Evolutionary conservation across 2,329 filamentous ascomycete genomes (phyloP), one percentile per base, ranked within the genome.

Genomic region (Waltergamsia citrina): DNA sequence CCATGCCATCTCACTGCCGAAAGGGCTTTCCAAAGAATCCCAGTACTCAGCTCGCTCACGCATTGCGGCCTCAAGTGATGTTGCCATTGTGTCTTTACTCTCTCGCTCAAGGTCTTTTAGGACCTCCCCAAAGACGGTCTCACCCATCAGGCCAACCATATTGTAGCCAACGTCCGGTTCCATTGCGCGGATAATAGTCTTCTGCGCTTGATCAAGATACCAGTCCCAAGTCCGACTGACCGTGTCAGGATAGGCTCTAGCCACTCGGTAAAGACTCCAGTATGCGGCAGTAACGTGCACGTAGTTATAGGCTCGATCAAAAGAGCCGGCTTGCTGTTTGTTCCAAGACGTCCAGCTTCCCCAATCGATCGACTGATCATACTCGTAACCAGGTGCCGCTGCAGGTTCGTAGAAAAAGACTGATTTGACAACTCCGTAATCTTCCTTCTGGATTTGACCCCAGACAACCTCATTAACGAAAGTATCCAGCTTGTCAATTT

Each of bases 1-100:
- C 74, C 74, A 78, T 0, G 71, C 65, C 69, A 74, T 72, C 46
- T 78, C 74, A 33, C 69, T 74, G 1, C 71, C 73, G 39, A 66
- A 78, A 0, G 74, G 74, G 5, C 70, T 65, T 7, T 59, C 57
- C 33, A 67, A 51, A 0, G 52, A 53, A n/a, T 67, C 49, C 73
- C 74, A 78, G 1, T 52, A 44, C 4, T 57, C 40, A 2, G 71
- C 68, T 1, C 73, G 61, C 4, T 48, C 49, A 11, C 55, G 58
- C 71, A 78, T 75, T 0, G 53, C 50, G 1, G 46, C 43, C 29
- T 64, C 60, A 3, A 76, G 42, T 1, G 49, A 49, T 3, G 46
- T 45, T 1, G 61, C 65, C 34, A 69, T 49, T 0, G 47, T 40
- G 0, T 47, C 56, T 39, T 60, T 52, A 0, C 57, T 57, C 44